Base-by-base conservation (phyloP, 805 yeast genomes). In the Tetrapisispora phaffii region DNA sequence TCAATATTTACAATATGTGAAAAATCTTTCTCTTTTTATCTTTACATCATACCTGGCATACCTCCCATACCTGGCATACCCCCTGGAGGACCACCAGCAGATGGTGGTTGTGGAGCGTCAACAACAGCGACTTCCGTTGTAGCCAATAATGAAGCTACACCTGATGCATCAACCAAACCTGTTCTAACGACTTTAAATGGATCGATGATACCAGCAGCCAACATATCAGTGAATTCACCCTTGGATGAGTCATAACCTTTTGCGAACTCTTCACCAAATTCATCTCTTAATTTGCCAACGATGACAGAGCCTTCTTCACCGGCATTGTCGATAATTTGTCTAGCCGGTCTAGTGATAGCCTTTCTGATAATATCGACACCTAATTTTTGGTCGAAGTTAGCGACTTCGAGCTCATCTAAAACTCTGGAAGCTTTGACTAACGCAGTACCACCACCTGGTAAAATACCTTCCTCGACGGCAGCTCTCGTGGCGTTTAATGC, bases 391-490 rank as follows among this genome's bases (percentile, higher is more conserved):
- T 93, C 97, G 62, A 93, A 93, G 80, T 93, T 93, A 31, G 74
- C 83, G 50, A 85, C 77, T 67, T 79, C 74, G 51, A 85, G 80
- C 20, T 67, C 72, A 52, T 79, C 87, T 59, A 93, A 76, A 50
- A 80, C 67, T 57, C 79, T 75, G 44, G 94, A 77, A 42, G 97
- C 97, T 77, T 93, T 93, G 61, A 87, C 76, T 63, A 93, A 76
- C 47, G 98, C 98, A 55, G 97, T 87, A 72, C 98, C 98, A 68
- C 98, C 98, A 73, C 98, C 98, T 63, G 98, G 98, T 55, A 93
- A 77, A 64, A 93, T 88, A 72, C 98, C 98, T 71, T 87, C 96
- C 71, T 90, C 90, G 52, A 93, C 96, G 54, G 98, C 98, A 47
- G 98, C 97, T 71, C 97, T 87, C 44, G 97, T 93, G 46, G 98